phyloP scores from a whole-genome alignment of 2,329 filamentous ascomycete genomes.

The Botrytis fragariae region DNA sequence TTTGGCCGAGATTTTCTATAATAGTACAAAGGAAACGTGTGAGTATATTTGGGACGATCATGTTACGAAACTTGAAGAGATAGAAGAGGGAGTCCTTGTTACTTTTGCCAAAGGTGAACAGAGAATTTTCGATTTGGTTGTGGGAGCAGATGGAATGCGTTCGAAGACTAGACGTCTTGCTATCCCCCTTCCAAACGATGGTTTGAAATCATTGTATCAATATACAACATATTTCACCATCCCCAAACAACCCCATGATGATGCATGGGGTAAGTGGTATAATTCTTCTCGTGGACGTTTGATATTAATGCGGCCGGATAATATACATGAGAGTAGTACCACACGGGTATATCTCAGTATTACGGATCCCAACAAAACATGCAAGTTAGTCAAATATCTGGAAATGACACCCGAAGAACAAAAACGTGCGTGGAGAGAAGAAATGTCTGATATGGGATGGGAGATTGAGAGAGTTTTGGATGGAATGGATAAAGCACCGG shows the following conservation, averaged over 20 bases:
- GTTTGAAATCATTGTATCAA: conserved; percentile 31
- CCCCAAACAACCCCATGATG: conserved; percentile 37
- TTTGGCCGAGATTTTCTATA: conserved; percentile 42
- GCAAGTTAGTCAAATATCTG: background rate
- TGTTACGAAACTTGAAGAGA: background rate
- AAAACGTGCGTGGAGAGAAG: background rate
- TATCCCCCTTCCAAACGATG: conserved; percentile 43
- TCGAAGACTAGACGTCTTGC: conserved; percentile 48
- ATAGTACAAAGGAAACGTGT: conserved; percentile 36
- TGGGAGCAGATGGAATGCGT: conserved; percentile 49
- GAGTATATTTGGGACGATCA: conserved; percentile 22
- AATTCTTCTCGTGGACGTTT: background rate
- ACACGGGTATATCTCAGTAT: conserved; percentile 6
- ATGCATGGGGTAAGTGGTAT: conserved; percentile 12
- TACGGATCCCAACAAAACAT: background rate
- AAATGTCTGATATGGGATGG: conserved; percentile 41
- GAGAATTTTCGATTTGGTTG: conserved; percentile 43
- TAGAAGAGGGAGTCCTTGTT: background rate
- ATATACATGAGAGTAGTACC: background rate
- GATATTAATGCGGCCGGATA: conserved; percentile 5
- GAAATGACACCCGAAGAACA: background rate
- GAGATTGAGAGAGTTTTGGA: conserved; percentile 41
- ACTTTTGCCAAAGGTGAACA: conserved; percentile 1
- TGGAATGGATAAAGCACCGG: conserved; percentile 39
- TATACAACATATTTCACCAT: conserved; percentile 47